phyloP scores from a whole-genome alignment of 306 rosid species.

The Corylus heterophylla region DNA sequence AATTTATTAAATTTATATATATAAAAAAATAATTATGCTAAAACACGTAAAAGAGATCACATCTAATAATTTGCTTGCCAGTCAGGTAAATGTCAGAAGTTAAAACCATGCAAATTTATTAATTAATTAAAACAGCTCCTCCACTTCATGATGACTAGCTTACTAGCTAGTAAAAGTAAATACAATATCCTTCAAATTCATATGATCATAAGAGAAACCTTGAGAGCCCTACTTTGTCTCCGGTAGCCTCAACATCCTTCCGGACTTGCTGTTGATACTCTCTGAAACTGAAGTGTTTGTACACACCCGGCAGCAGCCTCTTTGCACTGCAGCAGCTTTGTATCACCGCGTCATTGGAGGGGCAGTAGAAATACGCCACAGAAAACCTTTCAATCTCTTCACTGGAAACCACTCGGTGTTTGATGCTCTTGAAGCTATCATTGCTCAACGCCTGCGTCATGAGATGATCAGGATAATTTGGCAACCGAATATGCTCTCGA shows the following conservation, averaged over 20 bases:
- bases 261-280: constrained; percentile 49
- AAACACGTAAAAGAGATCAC: too few relatives aligned
- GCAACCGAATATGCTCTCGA: too few relatives aligned
- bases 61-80: too few relatives aligned
- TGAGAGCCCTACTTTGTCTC: constrained; percentile 72
- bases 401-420: constrained; percentile 52
- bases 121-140: too few relatives aligned
- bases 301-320: constrained; percentile 11
- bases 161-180: too few relatives aligned
- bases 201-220: constrained; percentile 45
- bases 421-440: constrained; percentile 62
- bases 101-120: too few relatives aligned
- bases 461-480: too few relatives aligned
- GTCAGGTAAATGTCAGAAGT: too few relatives aligned
- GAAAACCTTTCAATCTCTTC: constrained; percentile 59
- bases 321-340: constrained; percentile 21
- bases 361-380: constrained; percentile 69
- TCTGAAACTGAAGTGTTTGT: constrained; percentile 53
- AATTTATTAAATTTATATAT: too few relatives aligned
- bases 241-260: constrained; percentile 58
- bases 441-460: constrained; percentile 69
- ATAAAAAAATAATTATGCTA: too few relatives aligned
- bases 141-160: too few relatives aligned
- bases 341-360: constrained; percentile 48
- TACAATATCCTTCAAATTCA: too few relatives aligned